Evolutionary conservation across 352 stramenopile species (phyloP).

Genomic region (Phytophthora multivora): DNA sequence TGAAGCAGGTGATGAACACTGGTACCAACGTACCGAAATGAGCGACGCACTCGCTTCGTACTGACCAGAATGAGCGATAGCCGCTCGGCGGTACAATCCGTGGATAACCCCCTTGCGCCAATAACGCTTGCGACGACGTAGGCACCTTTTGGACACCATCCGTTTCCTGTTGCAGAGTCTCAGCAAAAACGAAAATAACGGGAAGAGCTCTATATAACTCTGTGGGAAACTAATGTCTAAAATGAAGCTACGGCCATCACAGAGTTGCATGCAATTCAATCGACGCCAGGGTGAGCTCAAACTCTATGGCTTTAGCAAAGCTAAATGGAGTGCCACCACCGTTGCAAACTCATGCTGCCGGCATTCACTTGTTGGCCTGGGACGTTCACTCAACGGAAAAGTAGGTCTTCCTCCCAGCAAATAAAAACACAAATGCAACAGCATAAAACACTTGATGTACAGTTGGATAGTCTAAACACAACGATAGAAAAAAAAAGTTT

Average conservation of each 20-base stretch:
- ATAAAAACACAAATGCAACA: background rate
- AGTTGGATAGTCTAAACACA: too few relatives aligned
- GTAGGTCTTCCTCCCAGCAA: background rate
- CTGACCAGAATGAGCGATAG: conserved; percentile 13
- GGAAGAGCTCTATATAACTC: too few relatives aligned
- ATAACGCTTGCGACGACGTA: conserved; percentile 6
- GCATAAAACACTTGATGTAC: background rate
- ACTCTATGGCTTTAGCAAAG: background rate
- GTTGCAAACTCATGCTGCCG: conserved; percentile 1
- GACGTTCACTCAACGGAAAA: conserved; percentile 1
- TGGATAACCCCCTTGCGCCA: conserved; percentile 6
- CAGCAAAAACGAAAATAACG: too few relatives aligned
- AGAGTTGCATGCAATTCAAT: background rate
- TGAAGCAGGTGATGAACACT: conserved; percentile 12
- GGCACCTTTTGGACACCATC: background rate
- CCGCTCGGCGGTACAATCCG: background rate
- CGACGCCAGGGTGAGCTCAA: background rate
- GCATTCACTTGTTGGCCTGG: conserved; percentile 3
- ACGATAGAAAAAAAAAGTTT: too few relatives aligned
- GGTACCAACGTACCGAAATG: background rate
- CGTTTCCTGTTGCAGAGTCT: too few relatives aligned
- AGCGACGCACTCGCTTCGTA: conserved; percentile 3
- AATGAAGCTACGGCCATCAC: background rate
- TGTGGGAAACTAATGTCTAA: too few relatives aligned
- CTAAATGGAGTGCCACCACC: background rate